These are phyloP conservation scores for Hanseniaspora mollemarum DNA, from an alignment of 805 yeast genomes.

Conservation along the genomic window DNA sequence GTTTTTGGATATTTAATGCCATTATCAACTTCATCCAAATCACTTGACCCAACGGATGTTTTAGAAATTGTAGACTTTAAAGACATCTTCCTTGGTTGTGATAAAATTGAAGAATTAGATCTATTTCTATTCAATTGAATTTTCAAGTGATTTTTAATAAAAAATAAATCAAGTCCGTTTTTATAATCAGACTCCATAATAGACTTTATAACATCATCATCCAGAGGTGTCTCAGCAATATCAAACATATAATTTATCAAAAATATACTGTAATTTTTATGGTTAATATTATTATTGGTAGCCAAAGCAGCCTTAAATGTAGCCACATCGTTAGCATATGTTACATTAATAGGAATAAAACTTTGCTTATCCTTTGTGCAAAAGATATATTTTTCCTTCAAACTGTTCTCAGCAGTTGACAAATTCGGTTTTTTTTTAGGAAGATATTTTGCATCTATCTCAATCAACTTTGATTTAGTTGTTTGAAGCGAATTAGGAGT, in stretches of 20 bases:
- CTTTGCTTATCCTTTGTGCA: constrained; percentile 51
- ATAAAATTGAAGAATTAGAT: constrained; percentile 17
- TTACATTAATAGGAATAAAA: constrained; percentile 42
- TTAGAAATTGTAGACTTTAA: constrained; percentile 24
- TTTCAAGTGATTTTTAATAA: constrained; percentile 24
- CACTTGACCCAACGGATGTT: constrained; percentile 15
- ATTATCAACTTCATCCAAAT: constrained; percentile 14
- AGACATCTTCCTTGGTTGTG: constrained; percentile 25
- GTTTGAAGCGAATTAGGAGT: neutral
- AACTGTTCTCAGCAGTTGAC: constrained; percentile 16
- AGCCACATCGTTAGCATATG: constrained; percentile 24
- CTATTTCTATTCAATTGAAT: constrained; percentile 20
- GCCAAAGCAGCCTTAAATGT: constrained; percentile 35
- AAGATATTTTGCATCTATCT: constrained; percentile 20
- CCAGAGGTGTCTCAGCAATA: constrained; percentile 40
- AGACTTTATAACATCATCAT: constrained; percentile 31
- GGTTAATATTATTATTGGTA: constrained; percentile 27
- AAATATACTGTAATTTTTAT: constrained; percentile 34
- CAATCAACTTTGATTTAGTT: neutral
- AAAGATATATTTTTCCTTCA: constrained; percentile 34
- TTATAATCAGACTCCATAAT: constrained; percentile 19
- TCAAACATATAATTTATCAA: constrained; percentile 58
- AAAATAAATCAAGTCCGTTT: constrained; percentile 20
- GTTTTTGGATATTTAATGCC: constrained; percentile 27
- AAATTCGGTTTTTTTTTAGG: constrained; percentile 17